Percentiles rank a stretch among this genome's conserved stretches.
phyloP scores from a whole-genome alignment of 495 filamentous ascomycete genomes.

The Hypoxylon fragiforme region DNA sequence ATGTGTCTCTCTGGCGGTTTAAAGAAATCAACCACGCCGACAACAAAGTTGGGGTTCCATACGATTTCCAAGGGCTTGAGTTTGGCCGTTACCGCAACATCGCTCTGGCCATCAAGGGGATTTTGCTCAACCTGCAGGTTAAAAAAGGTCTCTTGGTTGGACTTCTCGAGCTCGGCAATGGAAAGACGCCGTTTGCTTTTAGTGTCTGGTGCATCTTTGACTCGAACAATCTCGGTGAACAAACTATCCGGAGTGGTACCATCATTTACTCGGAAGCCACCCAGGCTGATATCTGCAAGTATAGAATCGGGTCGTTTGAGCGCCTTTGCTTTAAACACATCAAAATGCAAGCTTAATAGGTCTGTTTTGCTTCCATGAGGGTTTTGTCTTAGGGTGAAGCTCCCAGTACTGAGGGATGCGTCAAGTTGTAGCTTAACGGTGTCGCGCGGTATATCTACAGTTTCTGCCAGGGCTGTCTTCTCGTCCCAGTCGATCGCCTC shows the following conservation, averaged over 20 bases:
- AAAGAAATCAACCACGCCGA: constrained; percentile 91
- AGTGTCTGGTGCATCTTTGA: constrained; percentile 77
- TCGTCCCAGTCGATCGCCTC: constrained; percentile 98
- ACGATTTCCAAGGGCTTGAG: constrained; percentile 95
- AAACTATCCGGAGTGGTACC: constrained; percentile 89
- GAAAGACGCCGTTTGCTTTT: constrained; percentile 52
- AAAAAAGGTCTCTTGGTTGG: constrained; percentile 77
- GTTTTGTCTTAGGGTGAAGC: constrained; percentile 87
- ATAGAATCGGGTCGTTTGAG: constrained; percentile 88
- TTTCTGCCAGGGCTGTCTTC: constrained; percentile 83
- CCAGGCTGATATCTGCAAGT: constrained; percentile 83
- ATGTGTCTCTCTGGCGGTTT: constrained; percentile 94
- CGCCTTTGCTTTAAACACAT: constrained; percentile 86
- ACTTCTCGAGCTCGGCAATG: constrained; percentile 65
- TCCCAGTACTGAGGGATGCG: constrained; percentile 84
- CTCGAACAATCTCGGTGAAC: constrained; percentile 89
- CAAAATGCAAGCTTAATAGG: constrained; percentile 87
- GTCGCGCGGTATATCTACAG: constrained; percentile 85
- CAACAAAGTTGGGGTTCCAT: constrained; percentile 90
- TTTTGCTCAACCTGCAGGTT: constrained; percentile 91
- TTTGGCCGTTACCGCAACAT: constrained; percentile 86
- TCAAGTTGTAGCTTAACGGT: constrained; percentile 91
- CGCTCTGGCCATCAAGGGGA: constrained; percentile 87
- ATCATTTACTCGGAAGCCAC: constrained; percentile 91
- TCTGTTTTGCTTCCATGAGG: constrained; percentile 79